These are phyloP conservation scores for Colletotrichum sp. DNA, from an alignment of 2,329 filamentous ascomycete species.

Conservation along the genomic window DNA sequence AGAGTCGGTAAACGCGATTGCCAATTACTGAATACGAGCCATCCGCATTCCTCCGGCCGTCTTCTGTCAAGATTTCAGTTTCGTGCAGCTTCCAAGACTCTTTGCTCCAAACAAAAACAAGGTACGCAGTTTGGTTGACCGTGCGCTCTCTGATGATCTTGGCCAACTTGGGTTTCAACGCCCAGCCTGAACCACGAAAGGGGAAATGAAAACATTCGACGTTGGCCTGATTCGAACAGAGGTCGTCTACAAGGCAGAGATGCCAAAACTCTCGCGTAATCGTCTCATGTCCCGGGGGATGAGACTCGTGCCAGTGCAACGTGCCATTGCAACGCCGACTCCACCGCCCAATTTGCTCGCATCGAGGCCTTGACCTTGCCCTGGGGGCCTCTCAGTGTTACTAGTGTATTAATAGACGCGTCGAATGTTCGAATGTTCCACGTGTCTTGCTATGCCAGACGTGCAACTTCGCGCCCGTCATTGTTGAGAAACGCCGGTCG, in stretches of 20 bases:
- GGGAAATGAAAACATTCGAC: background rate
- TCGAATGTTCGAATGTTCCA: background rate
- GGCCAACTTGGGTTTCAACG: background rate
- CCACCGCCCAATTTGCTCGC: background rate
- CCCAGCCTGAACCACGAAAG: background rate
- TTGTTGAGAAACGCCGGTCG: background rate
- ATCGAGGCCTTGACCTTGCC: background rate
- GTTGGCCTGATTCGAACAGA: background rate
- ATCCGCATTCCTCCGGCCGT: background rate
- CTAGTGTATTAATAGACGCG: background rate
- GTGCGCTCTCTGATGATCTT: background rate
- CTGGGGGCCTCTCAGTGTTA: background rate
- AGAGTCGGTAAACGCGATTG: background rate
- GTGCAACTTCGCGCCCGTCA: background rate
- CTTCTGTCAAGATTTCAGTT: background rate
- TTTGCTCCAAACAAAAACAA: background rate
- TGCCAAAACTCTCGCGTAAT: background rate
- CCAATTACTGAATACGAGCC: background rate
- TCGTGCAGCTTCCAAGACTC: background rate
- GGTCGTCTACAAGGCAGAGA: background rate
- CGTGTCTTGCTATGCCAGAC: background rate
- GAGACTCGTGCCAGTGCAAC: background rate
- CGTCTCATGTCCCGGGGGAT: background rate
- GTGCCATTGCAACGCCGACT: background rate
- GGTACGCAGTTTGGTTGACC: background rate